Base-by-base conservation (phyloP, 495 filamentous ascomycete species). In the Penicillium angulare region DNA sequence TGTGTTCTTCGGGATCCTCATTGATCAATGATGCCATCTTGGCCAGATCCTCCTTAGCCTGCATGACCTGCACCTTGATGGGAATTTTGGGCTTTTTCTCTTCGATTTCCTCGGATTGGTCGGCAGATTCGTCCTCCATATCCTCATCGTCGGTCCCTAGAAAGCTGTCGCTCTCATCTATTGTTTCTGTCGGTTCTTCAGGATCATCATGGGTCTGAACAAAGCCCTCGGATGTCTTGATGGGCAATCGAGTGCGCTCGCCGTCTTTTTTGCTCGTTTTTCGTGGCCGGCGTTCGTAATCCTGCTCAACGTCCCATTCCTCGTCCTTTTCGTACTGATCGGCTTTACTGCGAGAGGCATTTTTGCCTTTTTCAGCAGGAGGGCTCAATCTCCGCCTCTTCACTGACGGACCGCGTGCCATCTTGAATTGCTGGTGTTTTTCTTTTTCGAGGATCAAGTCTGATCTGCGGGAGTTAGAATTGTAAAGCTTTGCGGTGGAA, bases 1-100 rank as follows among this genome's bases (percentile, higher is more conserved):
- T 79, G 65, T 97, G 82, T 62, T 96, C 92, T 60, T 98, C 95
- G 9, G 93, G 93, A 47, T 92, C 87, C 64, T 97, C 92, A 57
- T 95, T 96, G 57, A 98, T 78, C 44, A 85, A 69, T 7, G 77
- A 78, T 13, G 92, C 93, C 43, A 95, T 79, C 57, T 83, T 84
- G 10, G 93, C 92, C 22, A 98, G 67, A 60, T 97, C 91, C 62
- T 97, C 93, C 71, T 97, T 96, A 17, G 90, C 91, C 52, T 88
- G 82, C 10, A 88, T 43, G 17, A 97, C 86, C 59, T 95, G 89
- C 59, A 92, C 78, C 47, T 84, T 83, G 53, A 84, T 72, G 3
- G 90, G 81, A 22, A 90, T 75, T 59, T 79, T 80, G 36, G 85
- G 82, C 50, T 74, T 72, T 50, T 82, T 71, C 41, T 80, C 79